Evolutionary conservation across 371 early-diverging fungal genomes (phyloP), one percentile per base, ranked within the genome.

Genomic region (Mortierella sp.): DNA sequence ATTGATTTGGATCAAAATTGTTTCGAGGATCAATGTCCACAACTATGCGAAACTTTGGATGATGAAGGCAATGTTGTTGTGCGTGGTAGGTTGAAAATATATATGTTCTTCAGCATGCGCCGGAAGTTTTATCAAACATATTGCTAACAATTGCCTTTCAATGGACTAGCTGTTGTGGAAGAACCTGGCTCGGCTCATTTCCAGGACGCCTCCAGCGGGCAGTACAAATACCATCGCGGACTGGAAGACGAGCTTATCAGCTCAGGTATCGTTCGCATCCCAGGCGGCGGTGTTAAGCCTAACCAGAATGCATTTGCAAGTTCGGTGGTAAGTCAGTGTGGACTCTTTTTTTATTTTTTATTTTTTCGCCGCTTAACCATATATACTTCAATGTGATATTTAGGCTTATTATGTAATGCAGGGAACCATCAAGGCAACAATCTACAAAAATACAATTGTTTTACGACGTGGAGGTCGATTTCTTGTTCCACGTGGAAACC

Each of bases 181-280:
- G 12, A 57, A 2, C 34, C 66, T 3, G 26, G 34, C n/a, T 32
- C 19, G 0, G 37, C 31, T 9, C 56, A 62, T 19, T 66, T 65
- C 32, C 61, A 43, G 9, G 58, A 66, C 23, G 57, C 47, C 1
- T 22, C 63, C 22, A 63, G 64, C 32, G 53, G 68, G 1, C 45
- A 61, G 26, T 73, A 67, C 23, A 63, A 62, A 29, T 61, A 42
- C 29, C 64, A 73, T 23, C 68, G 67, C 8, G 73, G 73, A 6
- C 59, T 67, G n/a, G 73, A 73, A 22, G 68, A 73, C 32, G 43
- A 58, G 23, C 15, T 26, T 17, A 73, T 73, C 42, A 57, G 67
- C 45, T 58, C 67, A 17, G 73, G 73, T 10, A 67, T 61, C 4
- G 57, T 73, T 31, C 35, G 59, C 19, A 67, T 73, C 43, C 61